Evolutionary conservation across 306 rosid genomes (phyloP), one percentile per base, ranked within the genome.

Genomic region (Geum urbanum): DNA sequence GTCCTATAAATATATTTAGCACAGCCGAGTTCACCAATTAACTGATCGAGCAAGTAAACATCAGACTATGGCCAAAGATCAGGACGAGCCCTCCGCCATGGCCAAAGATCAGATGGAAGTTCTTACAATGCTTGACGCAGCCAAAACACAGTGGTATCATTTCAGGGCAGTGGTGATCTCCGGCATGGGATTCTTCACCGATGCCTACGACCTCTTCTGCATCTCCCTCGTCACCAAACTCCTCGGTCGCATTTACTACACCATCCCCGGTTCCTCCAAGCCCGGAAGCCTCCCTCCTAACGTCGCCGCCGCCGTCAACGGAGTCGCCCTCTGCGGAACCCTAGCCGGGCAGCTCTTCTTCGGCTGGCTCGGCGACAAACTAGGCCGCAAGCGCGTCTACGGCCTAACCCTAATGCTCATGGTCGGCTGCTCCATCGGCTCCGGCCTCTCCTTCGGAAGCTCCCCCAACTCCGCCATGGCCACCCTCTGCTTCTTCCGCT

Each of bases 221-320:
- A 78, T 84, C 37, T 79, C 88, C 5, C 82, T 75, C 19, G 88
- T 84, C 66, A 81, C 88, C n/a, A 84, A 84, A 49, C 79, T 84
- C 41, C 84, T 84, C 11, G 86, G 88, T 3, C 79, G 86, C 20
- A 70, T 81, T 14, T 84, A 81, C 55, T 81, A 81, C 71, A 66
- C 67, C 1, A 39, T 76, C 7, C 50, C 51, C 0, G 80, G 69
- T 5, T 67, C 88, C 3, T 3, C 69, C 0, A 79, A 74, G 20
- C 88, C 88, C 0, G 86, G 86, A 0, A 75, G 22, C 22, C 77
- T 84, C 11, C 88, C 88, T 1, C 84, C 88, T 0, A 71, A 67
- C 47, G 69, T 76, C 8, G 81, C 86, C 0, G 51, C 71, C 0
- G 82, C 88, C 1, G 88, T 84, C 5, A 84, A 84, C 16, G 85